Base-by-base conservation (phyloP, 164 flowering plant species). In the Berberis thunbergii region DNA sequence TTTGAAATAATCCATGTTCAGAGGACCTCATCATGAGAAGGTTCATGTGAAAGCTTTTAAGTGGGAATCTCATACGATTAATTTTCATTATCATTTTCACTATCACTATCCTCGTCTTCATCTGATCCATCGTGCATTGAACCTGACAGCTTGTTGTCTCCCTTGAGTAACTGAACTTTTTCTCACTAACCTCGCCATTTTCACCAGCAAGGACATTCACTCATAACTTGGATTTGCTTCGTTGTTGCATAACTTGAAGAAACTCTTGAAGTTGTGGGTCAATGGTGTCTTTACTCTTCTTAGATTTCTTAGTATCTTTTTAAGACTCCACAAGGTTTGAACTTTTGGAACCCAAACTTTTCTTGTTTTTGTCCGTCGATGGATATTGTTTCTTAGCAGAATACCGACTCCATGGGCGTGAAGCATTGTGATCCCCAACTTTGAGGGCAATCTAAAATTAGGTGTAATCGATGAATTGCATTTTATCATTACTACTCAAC, bases 351-450 rank as follows among this genome's bases (percentile, higher is more conserved):
- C 42, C 67, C 41, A 49, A 53, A 50, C 3, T 53, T 54, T 66
- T 68, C 59, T 75, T 68, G 26, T 50, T 76, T 57, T 70, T 75
- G 7, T 73, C 77, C 59, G 57, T 62, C 7, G 9, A 48, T 42
- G 67, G 68, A 40, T 78, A 77, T 65, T 79, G 74, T 63, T 78
- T 83, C 74, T 84, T 81, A 53, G 41, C 38, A 44, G 96, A 81
- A 78, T 89, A 60, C 5, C 78, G 80, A 77, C 99, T 89, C 99
- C 99, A 91, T 45, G 97, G 88, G 13, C 93, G 92, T 57, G 97
- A 97, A 58, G 77, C 75, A 76, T 80, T 64, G 48, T 87, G 83
- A 74, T 89, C 96, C 56, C 97, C 97, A 68, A 86, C 80, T 79
- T 85, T 83, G 49, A 73, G 85, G 68, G 99, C 99, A 74, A 84